Percentiles rank a stretch among this genome's conserved stretches.
phyloP scores from a whole-genome alignment of 2,329 filamentous ascomycete genomes.

The Monosporascus sp. region DNA sequence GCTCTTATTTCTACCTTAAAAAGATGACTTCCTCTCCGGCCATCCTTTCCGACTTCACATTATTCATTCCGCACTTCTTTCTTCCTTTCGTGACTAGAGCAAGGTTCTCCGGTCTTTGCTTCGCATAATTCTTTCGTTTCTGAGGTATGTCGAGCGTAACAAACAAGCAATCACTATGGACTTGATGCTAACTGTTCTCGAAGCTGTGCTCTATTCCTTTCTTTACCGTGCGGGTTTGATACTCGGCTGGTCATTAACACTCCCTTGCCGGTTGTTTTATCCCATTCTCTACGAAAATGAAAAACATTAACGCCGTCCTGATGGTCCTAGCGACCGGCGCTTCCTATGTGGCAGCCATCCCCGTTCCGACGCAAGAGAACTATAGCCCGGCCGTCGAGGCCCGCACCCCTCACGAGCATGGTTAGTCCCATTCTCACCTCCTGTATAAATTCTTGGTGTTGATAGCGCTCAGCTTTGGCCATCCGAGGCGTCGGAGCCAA shows the following conservation, averaged over 20 bases:
- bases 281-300: conserved; percentile 27
- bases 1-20: background rate
- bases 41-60: conserved; percentile 8
- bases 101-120: conserved; percentile 10
- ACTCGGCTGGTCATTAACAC: conserved; percentile 9
- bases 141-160: conserved; percentile 16
- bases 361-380: conserved; percentile 6
- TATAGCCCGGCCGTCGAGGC: conserved; percentile 2
- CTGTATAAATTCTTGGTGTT: background rate
- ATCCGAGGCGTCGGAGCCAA: background rate
- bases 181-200: conserved; percentile 9
- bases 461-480: background rate
- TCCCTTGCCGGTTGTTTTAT: conserved; percentile 12
- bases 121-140: conserved; percentile 14
- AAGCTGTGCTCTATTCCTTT: conserved; percentile 22
- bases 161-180: too few species aligned
- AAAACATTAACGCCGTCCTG: conserved; percentile 32
- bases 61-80: background rate
- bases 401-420: conserved; percentile 4
- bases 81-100: conserved; percentile 13
- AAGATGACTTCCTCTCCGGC: conserved; percentile 1
- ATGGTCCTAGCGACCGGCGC: conserved; percentile 30
- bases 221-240: conserved; percentile 10
- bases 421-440: background rate
- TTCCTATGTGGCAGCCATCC: conserved; percentile 25